Percentiles rank a stretch among this genome's conserved stretches.
Evolutionary conservation across 2,329 filamentous ascomycete genomes (phyloP).

Genomic region (Curvularia hawaiiensis): DNA sequence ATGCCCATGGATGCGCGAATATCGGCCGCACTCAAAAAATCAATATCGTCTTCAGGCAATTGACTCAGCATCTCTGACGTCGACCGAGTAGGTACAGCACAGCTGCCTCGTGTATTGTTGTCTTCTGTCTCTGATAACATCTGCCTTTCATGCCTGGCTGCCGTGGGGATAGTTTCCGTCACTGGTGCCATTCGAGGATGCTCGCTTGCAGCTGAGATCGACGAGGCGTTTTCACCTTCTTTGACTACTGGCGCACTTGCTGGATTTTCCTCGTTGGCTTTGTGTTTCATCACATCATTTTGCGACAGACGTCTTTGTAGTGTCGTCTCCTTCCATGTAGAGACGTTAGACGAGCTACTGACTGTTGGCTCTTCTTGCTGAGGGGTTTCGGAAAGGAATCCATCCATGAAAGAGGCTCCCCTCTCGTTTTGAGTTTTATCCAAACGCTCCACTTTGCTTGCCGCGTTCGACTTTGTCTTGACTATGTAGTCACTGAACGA

Average conservation of each 20-base stretch:
- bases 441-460: not conserved
- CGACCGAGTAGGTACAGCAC: slow-evolving; percentile 13
- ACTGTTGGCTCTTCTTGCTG: not conserved
- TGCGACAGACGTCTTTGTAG: slow-evolving; percentile 20
- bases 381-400: slow-evolving; percentile 26
- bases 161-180: not conserved
- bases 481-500: not conserved
- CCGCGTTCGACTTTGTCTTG: slow-evolving; percentile 4
- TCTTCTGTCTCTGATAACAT: not conserved
- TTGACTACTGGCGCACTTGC: not conserved
- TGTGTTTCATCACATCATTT: not conserved
- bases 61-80: slow-evolving; percentile 38
- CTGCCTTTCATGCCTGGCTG: not conserved
- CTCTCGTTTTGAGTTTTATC: slow-evolving; percentile 13
- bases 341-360: not conserved
- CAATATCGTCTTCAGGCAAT: slow-evolving; percentile 47
- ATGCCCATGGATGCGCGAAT: slow-evolving; percentile 52
- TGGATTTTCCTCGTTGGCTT: not conserved
- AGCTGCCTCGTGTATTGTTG: not conserved
- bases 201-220: not conserved
- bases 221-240: not conserved
- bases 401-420: slow-evolving; percentile 32
- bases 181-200: not conserved
- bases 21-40: slow-evolving; percentile 49
- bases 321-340: slow-evolving; percentile 35